Evolutionary conservation across 2,329 filamentous ascomycete genomes (phyloP).

Genomic region (Botryotinia calthae): DNA sequence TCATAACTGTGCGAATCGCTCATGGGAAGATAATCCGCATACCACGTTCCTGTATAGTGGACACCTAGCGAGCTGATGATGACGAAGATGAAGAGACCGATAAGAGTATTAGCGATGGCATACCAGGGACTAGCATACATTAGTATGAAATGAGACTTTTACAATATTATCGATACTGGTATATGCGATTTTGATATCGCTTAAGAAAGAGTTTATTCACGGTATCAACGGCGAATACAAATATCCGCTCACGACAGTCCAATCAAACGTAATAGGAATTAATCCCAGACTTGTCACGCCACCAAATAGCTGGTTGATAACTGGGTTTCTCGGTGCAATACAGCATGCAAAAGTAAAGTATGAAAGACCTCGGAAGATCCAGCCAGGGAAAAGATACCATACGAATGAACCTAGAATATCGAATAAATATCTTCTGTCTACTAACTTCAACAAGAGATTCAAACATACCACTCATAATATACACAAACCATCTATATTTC

Average conservation of each 20-base stretch:
- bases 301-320: slow-evolving; percentile 73
- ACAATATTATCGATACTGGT: background rate
- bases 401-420: slow-evolving; percentile 21
- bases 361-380: slow-evolving; percentile 48
- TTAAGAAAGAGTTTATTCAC: background rate
- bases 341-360: slow-evolving; percentile 72
- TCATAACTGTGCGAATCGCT: slow-evolving; percentile 54
- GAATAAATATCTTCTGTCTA: background rate
- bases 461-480: slow-evolving; percentile 45
- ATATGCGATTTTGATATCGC: background rate
- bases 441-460: background rate
- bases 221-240: background rate
- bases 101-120: slow-evolving; percentile 69
- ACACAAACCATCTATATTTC: slow-evolving; percentile 43
- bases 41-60: slow-evolving; percentile 67
- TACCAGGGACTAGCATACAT: slow-evolving; percentile 51
- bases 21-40: slow-evolving; percentile 53
- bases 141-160: background rate
- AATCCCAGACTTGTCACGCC: slow-evolving; percentile 63
- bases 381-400: slow-evolving; percentile 56
- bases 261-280: slow-evolving; percentile 73
- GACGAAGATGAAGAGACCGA: slow-evolving; percentile 65
- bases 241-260: slow-evolving; percentile 58
- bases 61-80: slow-evolving; percentile 56
- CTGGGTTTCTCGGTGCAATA: slow-evolving; percentile 64